Evolutionary conservation across 2,329 filamentous ascomycete genomes (phyloP).

Genomic region (Scortechinia acanthostroma): DNA sequence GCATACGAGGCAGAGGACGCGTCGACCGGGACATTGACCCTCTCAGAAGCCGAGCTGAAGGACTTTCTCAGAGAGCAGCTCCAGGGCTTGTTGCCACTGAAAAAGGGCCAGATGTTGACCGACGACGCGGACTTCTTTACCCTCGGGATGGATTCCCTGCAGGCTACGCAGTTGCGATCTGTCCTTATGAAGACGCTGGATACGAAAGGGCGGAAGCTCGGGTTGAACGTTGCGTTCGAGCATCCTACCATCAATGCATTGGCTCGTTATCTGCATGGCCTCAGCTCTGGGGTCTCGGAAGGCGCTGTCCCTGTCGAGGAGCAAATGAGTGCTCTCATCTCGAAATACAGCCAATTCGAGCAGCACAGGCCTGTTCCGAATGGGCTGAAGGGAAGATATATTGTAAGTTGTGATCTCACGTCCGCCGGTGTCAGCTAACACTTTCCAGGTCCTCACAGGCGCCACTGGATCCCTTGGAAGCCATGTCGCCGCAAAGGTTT

Average conservation of each 20-base stretch:
- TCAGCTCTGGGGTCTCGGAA: slow-evolving; percentile 13
- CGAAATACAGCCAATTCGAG: slow-evolving; percentile 33
- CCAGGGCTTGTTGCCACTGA: no score
- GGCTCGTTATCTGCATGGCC: slow-evolving; percentile 18
- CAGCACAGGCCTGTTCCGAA: no score
- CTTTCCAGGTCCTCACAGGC: no score
- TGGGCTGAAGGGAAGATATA: no score
- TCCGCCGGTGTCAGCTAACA: no score
- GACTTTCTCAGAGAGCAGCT: no score
- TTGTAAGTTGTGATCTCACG: no score
- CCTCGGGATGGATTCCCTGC: slow-evolving; percentile 34
- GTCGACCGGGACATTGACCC: no score
- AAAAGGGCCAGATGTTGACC: no score
- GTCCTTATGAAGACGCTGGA: slow-evolving; percentile 25
- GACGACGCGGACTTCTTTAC: slow-evolving; percentile 38
- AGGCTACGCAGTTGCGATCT: slow-evolving; percentile 32
- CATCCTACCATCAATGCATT: slow-evolving; percentile 24
- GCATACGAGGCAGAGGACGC: slow-evolving; percentile 20
- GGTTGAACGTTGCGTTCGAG: slow-evolving; percentile 32
- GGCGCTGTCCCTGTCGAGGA: no score
- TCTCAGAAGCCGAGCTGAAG: no score
- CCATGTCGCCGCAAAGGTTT: no score
- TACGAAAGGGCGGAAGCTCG: slow-evolving; percentile 13
- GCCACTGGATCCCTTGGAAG: slow-evolving; percentile 1
- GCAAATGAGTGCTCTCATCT: slow-evolving; percentile 35